Evolutionary conservation across 2,329 filamentous ascomycete genomes (phyloP), one percentile per base, ranked within the genome.

Genomic region (Dactylellina leptospora): DNA sequence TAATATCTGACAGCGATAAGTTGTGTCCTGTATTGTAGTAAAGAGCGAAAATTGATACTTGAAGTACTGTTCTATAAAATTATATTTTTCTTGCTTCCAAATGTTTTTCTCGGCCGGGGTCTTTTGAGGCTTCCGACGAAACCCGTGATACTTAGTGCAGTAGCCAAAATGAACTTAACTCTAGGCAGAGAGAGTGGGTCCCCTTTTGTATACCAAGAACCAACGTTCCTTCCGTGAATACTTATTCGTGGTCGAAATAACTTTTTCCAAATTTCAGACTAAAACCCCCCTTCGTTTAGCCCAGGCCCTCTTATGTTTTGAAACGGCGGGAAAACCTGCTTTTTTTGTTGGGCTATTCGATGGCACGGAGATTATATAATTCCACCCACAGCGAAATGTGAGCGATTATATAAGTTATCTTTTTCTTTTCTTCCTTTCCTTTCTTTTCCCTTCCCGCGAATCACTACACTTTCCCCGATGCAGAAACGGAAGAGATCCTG

Each of bases 401-500:
- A 42, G 36, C 30, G 51, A 55, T 55, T 55, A 55, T 55, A 42
- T 55, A 55, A 55, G 13, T 20, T 27, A 27, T 13, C 25, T 2
- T 48, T 25, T 28, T 28, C 18, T 25, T 23, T 48, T 45, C 4
- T 9, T 45, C n/a, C 11, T 33, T 13, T 33, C 30, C 30, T 13
- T 13, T 33, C 13, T 6, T 33, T n/a, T n/a, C n/a, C 18, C 18
- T 20, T 45, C 16, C 13, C 16, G 18, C 40, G 16, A 20, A 18
- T 45, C 9, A 45, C 11, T n/a, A n/a, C 36, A 40, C 36, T 11
- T 16, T 4, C 13, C 13, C 4, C 36, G 13, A n/a, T 40, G 36
- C 13, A 40, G 18, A 40, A 40, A 40, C 13, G 13, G 36, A 16
- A 16, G 13, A 40, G 36, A 40, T 40, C 36, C 36, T 40, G 11